These are phyloP conservation scores for Diaporthe sp. DNA, from an alignment of 2,329 filamentous ascomycete genomes.

Conservation along the genomic window DNA sequence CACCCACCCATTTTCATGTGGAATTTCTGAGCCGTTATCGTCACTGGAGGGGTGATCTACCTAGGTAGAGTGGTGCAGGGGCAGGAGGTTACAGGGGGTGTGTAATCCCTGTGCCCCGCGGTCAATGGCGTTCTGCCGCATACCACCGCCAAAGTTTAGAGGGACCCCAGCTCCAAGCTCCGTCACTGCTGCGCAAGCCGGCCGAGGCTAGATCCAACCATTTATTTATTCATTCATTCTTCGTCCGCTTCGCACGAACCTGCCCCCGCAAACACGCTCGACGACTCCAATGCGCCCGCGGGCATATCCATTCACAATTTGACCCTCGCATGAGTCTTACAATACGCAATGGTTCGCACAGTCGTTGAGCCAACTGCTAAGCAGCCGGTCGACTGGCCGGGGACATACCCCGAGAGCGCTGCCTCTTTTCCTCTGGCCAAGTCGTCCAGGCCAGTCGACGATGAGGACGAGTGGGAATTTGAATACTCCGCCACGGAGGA, in stretches of 20 bases:
- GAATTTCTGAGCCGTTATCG: slow-evolving; percentile 28
- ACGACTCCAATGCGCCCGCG: neutral
- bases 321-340: neutral
- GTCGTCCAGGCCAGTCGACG: slow-evolving; percentile 41
- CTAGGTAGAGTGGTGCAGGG: slow-evolving; percentile 9
- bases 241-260: neutral
- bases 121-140: slow-evolving; percentile 39
- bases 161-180: neutral
- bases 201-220: neutral
- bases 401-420: slow-evolving; percentile 25
- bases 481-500: slow-evolving; percentile 73
- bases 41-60: slow-evolving; percentile 29
- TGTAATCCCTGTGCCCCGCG: slow-evolving; percentile 21
- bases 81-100: slow-evolving; percentile 20
- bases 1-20: slow-evolving; percentile 28
- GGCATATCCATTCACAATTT: neutral
- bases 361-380: slow-evolving; percentile 26
- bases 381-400: slow-evolving; percentile 34
- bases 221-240: neutral
- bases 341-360: slow-evolving; percentile 29
- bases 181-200: neutral
- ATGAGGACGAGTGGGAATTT: slow-evolving; percentile 74
- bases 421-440: slow-evolving; percentile 28
- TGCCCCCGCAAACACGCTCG: neutral
- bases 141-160: slow-evolving; percentile 42